Base-by-base conservation (phyloP, 257 asterid species). In the Echium plantagineum region DNA sequence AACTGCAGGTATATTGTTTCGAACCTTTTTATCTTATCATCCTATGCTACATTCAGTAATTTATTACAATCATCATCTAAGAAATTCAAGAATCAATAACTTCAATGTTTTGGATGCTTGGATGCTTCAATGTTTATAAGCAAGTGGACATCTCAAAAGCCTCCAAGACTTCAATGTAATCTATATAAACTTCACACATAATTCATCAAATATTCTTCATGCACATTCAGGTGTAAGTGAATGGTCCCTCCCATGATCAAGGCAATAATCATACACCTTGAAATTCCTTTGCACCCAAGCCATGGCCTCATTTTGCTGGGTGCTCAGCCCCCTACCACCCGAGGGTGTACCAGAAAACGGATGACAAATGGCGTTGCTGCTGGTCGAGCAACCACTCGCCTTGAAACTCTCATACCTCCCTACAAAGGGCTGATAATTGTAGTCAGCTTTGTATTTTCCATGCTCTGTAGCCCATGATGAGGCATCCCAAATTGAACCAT, bases 401-500 rank as follows among this genome's bases (percentile, higher is more conserved):
- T 90, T 87, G 83, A 90, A 87, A 52, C 78, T 71, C 13, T 64
- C 78, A 73, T 85, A 90, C 70, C 66, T 75, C 7, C 86, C 96
- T 0, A 85, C 70, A 20, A 90, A 90, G 6, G 97, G 97, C 57
- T 87, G 94, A 77, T 83, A 78, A 1, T 4, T 55, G 54, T 87
- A 90, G 38, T 90, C 84, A 0, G 91, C 95, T 61, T 70, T 83
- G 83, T 83, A 84, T 70, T 48, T 80, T 13, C 97, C 97, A n/a
- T 81, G 67, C 59, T 89, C 97, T 0, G 97, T 89, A 60, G 97
- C 97, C 97, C 97, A 89, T 0, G 95, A 68, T 1, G 97, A 89
- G 20, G 97, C 97, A 66, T 89, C 97, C 97, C 97, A 89, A 24
- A 89, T 78, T 0, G 97, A 86, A 1, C 95, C 97, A 22, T 89